These are phyloP conservation scores for Aspergillus ibericus DNA, from an alignment of 2,329 filamentous ascomycete species.

Conservation along the genomic window DNA sequence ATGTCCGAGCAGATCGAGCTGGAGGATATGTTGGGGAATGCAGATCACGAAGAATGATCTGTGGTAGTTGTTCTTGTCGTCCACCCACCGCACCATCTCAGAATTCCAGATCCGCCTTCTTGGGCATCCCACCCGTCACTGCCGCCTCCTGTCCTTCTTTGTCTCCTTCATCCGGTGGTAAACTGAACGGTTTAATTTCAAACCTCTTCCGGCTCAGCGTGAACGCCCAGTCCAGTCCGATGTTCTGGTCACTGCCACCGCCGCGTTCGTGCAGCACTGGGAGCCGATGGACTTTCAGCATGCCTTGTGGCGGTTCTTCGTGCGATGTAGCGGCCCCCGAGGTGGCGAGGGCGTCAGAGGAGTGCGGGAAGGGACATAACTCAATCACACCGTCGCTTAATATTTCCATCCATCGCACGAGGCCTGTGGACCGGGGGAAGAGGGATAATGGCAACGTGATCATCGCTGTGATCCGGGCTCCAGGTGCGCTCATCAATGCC, in stretches of 20 bases:
- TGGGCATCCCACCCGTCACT: conserved; percentile 48
- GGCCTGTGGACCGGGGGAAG: conserved; percentile 70
- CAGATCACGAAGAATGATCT: conserved; percentile 36
- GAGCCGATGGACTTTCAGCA: conserved; percentile 78
- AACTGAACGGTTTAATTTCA: conserved; percentile 80
- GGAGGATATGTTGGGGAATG: conserved; percentile 58
- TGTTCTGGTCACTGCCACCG: conserved; percentile 69
- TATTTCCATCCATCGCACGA: conserved; percentile 83
- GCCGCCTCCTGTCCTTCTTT: conserved; percentile 58
- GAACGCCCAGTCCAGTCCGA: conserved; percentile 86
- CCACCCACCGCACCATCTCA: conserved; percentile 37
- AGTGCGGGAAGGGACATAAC: conserved; percentile 71
- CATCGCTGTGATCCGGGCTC: conserved; percentile 67
- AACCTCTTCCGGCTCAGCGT: conserved; percentile 81
- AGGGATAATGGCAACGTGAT: conserved; percentile 77
- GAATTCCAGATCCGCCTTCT: conserved; percentile 74
- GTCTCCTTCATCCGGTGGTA: conserved; percentile 83
- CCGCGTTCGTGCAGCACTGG: conserved; percentile 87
- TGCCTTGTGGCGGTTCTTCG: conserved; percentile 79
- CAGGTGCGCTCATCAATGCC: conserved; percentile 68
- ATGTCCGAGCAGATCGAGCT: conserved; percentile 65
- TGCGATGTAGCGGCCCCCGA: conserved; percentile 56
- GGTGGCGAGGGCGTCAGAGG: conserved; percentile 51
- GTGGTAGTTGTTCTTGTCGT: conserved; percentile 2
- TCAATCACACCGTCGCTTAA: conserved; percentile 85